A percentile compares a stretch with the other conserved stretches of the same genome.
Conservation (phyloP, 1,284 basidiomycete species). For the Ganoderma leucocontextum region DNA sequence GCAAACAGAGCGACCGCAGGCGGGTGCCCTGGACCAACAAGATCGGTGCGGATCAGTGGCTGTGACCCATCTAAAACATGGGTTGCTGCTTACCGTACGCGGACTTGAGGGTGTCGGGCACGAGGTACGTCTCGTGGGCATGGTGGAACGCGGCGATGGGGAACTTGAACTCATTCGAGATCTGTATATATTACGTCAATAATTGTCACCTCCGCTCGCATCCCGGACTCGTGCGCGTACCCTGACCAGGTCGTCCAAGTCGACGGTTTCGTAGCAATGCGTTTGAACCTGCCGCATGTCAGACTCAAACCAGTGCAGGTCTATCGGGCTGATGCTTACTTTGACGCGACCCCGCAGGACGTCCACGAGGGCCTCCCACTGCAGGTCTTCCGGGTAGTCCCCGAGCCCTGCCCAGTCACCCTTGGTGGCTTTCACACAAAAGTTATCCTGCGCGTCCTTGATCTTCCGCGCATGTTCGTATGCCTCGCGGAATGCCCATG, state of each 20-base stretch:
- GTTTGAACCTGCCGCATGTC: constrained; percentile 66
- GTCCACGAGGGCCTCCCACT: constrained; percentile 89
- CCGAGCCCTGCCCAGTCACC: constrained; percentile 69
- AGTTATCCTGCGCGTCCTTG: constrained; percentile 79
- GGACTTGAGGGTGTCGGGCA: constrained; percentile 82
- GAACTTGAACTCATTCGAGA: constrained; percentile 84
- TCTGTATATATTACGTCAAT: constrained; percentile 44
- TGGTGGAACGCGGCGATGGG: constrained; percentile 87
- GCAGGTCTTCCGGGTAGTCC: constrained; percentile 79
- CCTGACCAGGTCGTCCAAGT: constrained; percentile 64
- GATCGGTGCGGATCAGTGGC: not conserved
- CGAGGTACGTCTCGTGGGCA: constrained; percentile 87
- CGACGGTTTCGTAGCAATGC: constrained; percentile 64
- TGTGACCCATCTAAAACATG: constrained; percentile 73
- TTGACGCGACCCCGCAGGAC: constrained; percentile 86
- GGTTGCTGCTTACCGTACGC: constrained; percentile 57
- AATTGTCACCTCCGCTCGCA: not conserved
- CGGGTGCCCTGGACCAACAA: constrained; percentile 42
- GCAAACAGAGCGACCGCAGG: constrained; percentile 87
- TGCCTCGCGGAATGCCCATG: constrained; percentile 64
- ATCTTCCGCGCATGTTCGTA: constrained; percentile 81
- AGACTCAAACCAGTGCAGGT: not conserved
- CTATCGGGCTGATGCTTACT: constrained; percentile 43
- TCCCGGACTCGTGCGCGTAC: constrained; percentile 44
- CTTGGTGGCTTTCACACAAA: constrained; percentile 64